Base-by-base conservation (phyloP, 2,329 filamentous ascomycete genomes). In the Thielaviopsis euricoi region DNA sequence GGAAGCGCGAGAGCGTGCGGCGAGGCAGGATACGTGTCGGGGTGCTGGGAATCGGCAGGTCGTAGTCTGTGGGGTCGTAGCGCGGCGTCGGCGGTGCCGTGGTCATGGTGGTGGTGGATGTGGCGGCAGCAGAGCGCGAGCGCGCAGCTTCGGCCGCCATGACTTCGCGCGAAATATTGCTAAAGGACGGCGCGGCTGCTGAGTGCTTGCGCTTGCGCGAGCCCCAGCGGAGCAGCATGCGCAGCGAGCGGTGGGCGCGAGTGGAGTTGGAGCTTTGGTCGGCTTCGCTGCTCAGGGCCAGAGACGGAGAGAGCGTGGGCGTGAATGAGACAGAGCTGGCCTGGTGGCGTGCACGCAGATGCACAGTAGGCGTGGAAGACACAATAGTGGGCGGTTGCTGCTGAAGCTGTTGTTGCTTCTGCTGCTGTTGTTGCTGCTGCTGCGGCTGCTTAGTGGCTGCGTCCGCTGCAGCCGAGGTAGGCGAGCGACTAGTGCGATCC, bases 1-100 rank as follows among this genome's bases (percentile, higher is more conserved):
- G 81, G 72, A 97, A 97, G 58, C 88, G 90, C 43, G 90, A 96
- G 70, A 87, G 84, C 3, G 89, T 93, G 58, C 90, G 82, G 65
- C 86, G 85, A 6, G 89, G 85, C 6, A 83, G 67, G 7, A 56
- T 70, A 71, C 13, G 72, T 67, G 62, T 71, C 73, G 10, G 64
- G 60, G 59, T 69, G 71, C 49, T 65, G 65, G 49, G 57, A 6
- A 53, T 59, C 15, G 67, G 62, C 29, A 69, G 50, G 55, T 69
- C 68, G 50, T 66, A 60, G 19, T 60, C 58, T 6, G 51, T 54
- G 6, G 55, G 55, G 23, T 60, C 55, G 22, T 53, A 64, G 51
- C 62, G 61, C 7, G 61, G 54, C 15, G 57, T 55, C 9, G 56
- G 50, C 21, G 62, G 52, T 7, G 61, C 59, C 25, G 56, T 57